A percentile compares a stretch with the other conserved stretches of the same genome.
Evolutionary conservation across 2,329 filamentous ascomycete genomes (phyloP).

Genomic region (Sclerotinia spermophila): DNA sequence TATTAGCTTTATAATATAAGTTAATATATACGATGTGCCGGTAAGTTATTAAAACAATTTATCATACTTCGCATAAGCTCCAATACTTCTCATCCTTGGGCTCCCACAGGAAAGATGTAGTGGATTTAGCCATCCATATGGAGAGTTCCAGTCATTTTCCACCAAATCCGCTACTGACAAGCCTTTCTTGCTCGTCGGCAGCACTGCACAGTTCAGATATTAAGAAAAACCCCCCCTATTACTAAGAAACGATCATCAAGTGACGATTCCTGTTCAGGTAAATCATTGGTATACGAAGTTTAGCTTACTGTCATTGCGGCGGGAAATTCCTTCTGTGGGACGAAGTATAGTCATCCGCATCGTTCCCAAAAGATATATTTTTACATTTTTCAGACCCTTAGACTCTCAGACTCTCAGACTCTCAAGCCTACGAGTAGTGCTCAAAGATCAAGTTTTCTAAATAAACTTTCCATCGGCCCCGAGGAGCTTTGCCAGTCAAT

Average conservation of each 20-base stretch:
- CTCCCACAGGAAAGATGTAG: neutral
- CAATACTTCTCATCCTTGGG: too few species aligned
- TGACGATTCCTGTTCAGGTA: neutral
- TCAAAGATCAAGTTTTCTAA: neutral
- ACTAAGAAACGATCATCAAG: neutral
- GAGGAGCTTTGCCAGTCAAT: neutral
- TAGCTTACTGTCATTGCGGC: neutral
- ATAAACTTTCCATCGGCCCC: neutral
- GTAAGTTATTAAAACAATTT: too few species aligned
- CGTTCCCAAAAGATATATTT: neutral
- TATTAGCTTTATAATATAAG: too few species aligned
- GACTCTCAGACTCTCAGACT: neutral
- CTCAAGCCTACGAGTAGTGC: too few species aligned
- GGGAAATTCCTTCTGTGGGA: neutral
- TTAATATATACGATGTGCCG: neutral
- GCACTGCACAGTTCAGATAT: neutral
- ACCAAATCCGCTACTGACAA: neutral
- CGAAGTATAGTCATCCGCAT: neutral
- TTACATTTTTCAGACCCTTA: neutral
- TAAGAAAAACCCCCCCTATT: neutral
- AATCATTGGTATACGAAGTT: neutral
- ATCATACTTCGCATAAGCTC: too few species aligned
- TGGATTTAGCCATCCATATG: neutral
- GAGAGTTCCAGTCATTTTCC: neutral
- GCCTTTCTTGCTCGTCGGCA: neutral